Evolutionary conservation across 306 rosid genomes (phyloP).

Genomic region (Hippophae rhamnoides): DNA sequence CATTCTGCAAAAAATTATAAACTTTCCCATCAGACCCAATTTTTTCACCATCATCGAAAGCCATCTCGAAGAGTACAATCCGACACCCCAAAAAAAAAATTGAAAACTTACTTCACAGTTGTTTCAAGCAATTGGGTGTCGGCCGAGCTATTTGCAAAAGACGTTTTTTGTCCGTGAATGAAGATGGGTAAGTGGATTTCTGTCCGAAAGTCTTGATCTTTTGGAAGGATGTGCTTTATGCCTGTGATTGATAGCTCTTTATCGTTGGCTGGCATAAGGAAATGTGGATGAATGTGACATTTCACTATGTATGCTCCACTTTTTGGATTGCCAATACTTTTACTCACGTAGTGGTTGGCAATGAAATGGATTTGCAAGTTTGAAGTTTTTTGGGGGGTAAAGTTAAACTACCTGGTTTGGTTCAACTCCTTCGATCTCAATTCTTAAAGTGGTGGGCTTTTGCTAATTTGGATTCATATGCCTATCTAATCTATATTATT

Average conservation of each 20-base stretch:
- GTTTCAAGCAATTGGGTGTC: slow-evolving; percentile 15
- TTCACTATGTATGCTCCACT: slow-evolving; percentile 24
- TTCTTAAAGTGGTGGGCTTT: background rate
- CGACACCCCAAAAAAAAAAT: background rate
- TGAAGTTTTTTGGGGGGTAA: slow-evolving; percentile 1
- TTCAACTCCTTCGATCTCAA: slow-evolving; percentile 33
- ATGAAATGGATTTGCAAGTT: background rate
- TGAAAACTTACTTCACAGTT: background rate
- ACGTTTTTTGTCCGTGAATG: slow-evolving; percentile 20
- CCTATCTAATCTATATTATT: background rate
- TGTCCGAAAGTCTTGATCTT: slow-evolving; percentile 7
- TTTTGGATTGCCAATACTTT: slow-evolving; percentile 26
- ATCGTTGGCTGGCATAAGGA: slow-evolving; percentile 15
- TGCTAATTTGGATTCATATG: slow-evolving; percentile 23
- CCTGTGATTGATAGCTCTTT: slow-evolving; percentile 25
- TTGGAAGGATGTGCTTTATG: slow-evolving; percentile 9
- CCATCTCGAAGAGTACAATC: slow-evolving; percentile 20
- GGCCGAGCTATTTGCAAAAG: slow-evolving; percentile 13
- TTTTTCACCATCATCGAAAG: slow-evolving; percentile 47
- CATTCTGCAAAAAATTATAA: slow-evolving; percentile 61
- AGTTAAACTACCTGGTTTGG: slow-evolving; percentile 14
- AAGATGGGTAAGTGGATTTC: slow-evolving; percentile 20
- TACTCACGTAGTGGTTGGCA: slow-evolving; percentile 12
- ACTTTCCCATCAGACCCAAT: slow-evolving; percentile 48
- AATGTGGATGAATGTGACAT: slow-evolving; percentile 38